A percentile compares a stretch with the other conserved stretches of the same genome.
These are phyloP conservation scores for Polyporus arcularius DNA, from an alignment of 768 basidiomycete species.

Conservation along the genomic window DNA sequence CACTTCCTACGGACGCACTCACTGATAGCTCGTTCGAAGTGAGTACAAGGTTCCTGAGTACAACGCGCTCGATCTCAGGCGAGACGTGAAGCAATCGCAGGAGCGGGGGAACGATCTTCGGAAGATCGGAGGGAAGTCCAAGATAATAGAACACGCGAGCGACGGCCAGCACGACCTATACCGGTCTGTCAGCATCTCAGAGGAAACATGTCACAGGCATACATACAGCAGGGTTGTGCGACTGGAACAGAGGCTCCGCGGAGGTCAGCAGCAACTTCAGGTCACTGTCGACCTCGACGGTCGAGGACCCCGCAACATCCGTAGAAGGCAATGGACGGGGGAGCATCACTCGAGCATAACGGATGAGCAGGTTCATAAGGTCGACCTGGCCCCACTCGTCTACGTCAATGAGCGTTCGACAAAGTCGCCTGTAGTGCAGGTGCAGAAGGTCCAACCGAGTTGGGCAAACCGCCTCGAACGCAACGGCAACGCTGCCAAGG, in stretches of 20 bases:
- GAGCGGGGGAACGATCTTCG: slow-evolving; percentile 68
- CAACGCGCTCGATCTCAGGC: slow-evolving; percentile 74
- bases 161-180: slow-evolving; percentile 78
- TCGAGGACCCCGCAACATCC: slow-evolving; percentile 24
- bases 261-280: slow-evolving; percentile 71
- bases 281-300: slow-evolving; percentile 77
- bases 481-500: slow-evolving; percentile 81
- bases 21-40: slow-evolving; percentile 72
- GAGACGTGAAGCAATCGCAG: slow-evolving; percentile 70
- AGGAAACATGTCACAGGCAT: not conserved
- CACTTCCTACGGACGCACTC: slow-evolving; percentile 29
- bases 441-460: slow-evolving; percentile 87
- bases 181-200: not conserved
- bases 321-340: slow-evolving; percentile 51
- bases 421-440: slow-evolving; percentile 82
- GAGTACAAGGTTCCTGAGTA: slow-evolving; percentile 67
- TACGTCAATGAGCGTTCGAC: slow-evolving; percentile 80
- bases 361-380: slow-evolving; percentile 71
- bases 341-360: slow-evolving; percentile 87
- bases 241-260: slow-evolving; percentile 78
- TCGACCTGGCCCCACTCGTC: slow-evolving; percentile 97
- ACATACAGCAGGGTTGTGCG: slow-evolving; percentile 83
- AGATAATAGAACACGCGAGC: slow-evolving; percentile 75
- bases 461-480: slow-evolving; percentile 87
- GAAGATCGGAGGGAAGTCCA: slow-evolving; percentile 54